Evolutionary conservation across 768 basidiomycete species (phyloP), one percentile per base, ranked within the genome.

Genomic region (Pilatotrama ljubarskyi): DNA sequence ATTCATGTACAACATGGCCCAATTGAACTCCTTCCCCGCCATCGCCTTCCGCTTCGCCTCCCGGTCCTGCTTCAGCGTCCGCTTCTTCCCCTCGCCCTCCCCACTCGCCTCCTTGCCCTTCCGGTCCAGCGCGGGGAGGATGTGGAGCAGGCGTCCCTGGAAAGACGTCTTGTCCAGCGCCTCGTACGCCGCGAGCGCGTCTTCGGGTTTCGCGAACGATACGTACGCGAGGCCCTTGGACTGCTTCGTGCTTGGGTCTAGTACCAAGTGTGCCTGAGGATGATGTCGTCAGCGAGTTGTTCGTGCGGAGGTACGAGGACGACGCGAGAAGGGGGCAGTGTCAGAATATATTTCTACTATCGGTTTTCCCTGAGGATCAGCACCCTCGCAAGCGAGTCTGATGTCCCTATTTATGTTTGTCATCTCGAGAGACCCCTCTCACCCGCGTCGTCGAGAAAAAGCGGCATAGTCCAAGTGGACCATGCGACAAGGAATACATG

Each of bases 1-100:
- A 80, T 98, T 98, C 93, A 98, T 95, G 70, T 95, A 98, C 57
- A 98, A 72, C 82, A 94, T 90, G 52, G 88, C 86, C 94, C 93
- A 96, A 72, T 93, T 93, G 69, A 95, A 94, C 57, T 89, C 90
- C 62, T 87, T 86, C 32, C 88, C 87, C 15, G 90, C 87, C 35
- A 70, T 75, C 11, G 82, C 78, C 72, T 88, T 94, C 58, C 84
- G 79, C 68, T 88, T 86, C 35, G 80, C 80, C 20, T 80, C 74
- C 29, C 72, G 70, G 50, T 82, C 83, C 55, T 85, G 85, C 58
- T 86, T 91, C 59, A 92, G 75, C 4, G 84, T 72, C 25, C 75
- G 78, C 62, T 77, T 80, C 58, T 81, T 83, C 3, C 74, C 76
- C 0, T 55, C 66, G 2, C 73, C 76, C 35, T 83, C 81, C 38